Evolutionary conservation across 352 stramenopile species (phyloP), one percentile per base, ranked within the genome.

Genomic region (Globisporangium camurandrum): DNA sequence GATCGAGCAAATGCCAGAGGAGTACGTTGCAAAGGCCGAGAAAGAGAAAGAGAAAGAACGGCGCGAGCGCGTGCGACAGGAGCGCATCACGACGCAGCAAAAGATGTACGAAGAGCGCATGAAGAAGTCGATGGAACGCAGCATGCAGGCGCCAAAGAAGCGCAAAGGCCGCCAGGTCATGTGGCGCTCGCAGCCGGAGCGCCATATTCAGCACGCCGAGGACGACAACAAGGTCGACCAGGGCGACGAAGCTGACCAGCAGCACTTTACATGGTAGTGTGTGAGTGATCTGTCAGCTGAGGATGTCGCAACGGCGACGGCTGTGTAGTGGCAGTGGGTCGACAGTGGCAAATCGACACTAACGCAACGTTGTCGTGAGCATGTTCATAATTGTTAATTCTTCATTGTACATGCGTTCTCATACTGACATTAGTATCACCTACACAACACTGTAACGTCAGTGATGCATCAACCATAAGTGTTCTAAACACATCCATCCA

Each of bases 11-110:
- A 96, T 98, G 86, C 89, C 91, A 1, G 79, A 96, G 40, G 92
- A 97, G 26, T 98, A 96, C 56, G 88, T 97, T 5, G 66, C 85
- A 14, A 96, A 96, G 56, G 86, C 83, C 22, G 92, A 98, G 57
- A 97, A 97, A 49, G 87, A 97, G 37, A 97, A 97, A 55, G 92
- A 97, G 54, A 97, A 97, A 45, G 86, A 96, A 59, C 75, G 92
- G 2, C 73, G 92, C 22, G 89, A 98, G 68, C 79, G 84, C 22
- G 89, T 96, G 46, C 81, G 89, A 1, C 82, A 93, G 40, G 92
- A 97, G 66, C 77, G 91, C 43, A 90, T 96, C 61, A 71, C 83
- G n/a, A 73, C 95, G 61, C 88, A 97, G 64, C 86, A 96, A 56
- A 88, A 89, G 51, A 88, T 95, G 76, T 95, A 97, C 67, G 84